Conservation (phyloP, 176 grass and related monocot genomes). For the Bromus sterilis region DNA sequence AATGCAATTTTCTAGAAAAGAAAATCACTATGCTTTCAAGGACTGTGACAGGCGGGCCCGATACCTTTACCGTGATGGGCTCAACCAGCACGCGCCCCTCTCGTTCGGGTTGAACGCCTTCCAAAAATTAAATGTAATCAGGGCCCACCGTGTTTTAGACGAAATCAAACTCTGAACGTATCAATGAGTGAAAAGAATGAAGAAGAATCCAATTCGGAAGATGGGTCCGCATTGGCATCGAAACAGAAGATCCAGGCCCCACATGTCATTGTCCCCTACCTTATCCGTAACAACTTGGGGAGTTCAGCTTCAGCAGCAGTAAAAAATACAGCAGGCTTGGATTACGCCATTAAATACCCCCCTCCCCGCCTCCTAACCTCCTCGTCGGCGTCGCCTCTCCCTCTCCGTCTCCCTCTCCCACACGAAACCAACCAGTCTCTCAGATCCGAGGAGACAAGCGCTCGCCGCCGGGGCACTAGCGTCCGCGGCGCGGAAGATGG, state of each 20-base stretch:
- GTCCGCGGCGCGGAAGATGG: slow-evolving; percentile 14
- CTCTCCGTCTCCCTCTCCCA: not conserved
- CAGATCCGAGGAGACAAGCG: not conserved
- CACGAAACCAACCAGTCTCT: not conserved
- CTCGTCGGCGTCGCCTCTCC: not conserved
- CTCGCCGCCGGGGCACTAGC: not conserved
- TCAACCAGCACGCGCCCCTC: not conserved
- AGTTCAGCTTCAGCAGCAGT: not conserved
- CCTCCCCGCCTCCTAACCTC: not conserved
- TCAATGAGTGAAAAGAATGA: not conserved
- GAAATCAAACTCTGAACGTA: not conserved
- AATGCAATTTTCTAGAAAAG: too few relatives aligned
- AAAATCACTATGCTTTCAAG: too few relatives aligned
- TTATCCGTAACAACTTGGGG: not conserved
- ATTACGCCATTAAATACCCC: not conserved
- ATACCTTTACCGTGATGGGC: not conserved
- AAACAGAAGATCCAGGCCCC: not conserved
- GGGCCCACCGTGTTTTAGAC: not conserved
- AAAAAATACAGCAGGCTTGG: too few relatives aligned
- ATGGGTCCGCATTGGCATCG: not conserved
- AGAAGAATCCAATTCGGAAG: not conserved
- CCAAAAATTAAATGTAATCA: not conserved
- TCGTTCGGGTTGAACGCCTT: not conserved
- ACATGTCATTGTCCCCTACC: not conserved
- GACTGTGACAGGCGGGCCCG: not conserved